Evolutionary conservation across 345 rosid species (phyloP).

Genomic region (Citropsis articulata): DNA sequence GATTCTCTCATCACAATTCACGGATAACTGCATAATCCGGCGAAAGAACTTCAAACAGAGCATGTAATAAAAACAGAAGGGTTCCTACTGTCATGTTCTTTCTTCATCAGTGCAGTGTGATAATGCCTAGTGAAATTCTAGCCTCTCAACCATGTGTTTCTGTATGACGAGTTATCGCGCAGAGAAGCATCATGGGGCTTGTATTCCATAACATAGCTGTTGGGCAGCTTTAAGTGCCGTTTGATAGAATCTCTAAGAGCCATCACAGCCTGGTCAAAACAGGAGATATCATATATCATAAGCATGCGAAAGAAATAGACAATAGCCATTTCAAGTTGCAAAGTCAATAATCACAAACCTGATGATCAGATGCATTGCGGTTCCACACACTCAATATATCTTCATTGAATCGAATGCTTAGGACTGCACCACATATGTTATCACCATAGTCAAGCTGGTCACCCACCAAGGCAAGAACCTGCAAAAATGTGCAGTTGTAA

Average conservation of each 20-base stretch:
- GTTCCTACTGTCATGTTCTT: not conserved
- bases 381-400: slow-evolving; percentile 94
- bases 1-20: slow-evolving; percentile 1
- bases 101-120: not conserved
- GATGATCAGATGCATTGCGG: slow-evolving; percentile 87
- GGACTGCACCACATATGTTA: slow-evolving; percentile 87
- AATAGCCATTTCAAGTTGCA: not conserved
- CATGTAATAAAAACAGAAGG: not conserved
- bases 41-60: not conserved
- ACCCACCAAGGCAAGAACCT: slow-evolving; percentile 93
- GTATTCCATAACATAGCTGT: slow-evolving; percentile 92
- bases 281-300: not conserved
- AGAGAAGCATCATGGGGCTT: slow-evolving; percentile 93
- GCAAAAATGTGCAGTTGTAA: slow-evolving; percentile 13
- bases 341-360: slow-evolving; percentile 41
- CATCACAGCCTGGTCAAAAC: slow-evolving; percentile 74
- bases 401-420: slow-evolving; percentile 91
- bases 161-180: slow-evolving; percentile 85
- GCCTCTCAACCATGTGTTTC: slow-evolving; percentile 98
- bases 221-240: slow-evolving; percentile 87
- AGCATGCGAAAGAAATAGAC: not conserved
- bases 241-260: slow-evolving; percentile 79
- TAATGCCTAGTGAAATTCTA: slow-evolving; percentile 20
- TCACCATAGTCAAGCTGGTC: slow-evolving; percentile 84
- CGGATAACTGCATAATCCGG: not conserved